Evolutionary conservation across 179 eudicot species (phyloP), one percentile per base, ranked within the genome.

Genomic region (Beta corolliflora): DNA sequence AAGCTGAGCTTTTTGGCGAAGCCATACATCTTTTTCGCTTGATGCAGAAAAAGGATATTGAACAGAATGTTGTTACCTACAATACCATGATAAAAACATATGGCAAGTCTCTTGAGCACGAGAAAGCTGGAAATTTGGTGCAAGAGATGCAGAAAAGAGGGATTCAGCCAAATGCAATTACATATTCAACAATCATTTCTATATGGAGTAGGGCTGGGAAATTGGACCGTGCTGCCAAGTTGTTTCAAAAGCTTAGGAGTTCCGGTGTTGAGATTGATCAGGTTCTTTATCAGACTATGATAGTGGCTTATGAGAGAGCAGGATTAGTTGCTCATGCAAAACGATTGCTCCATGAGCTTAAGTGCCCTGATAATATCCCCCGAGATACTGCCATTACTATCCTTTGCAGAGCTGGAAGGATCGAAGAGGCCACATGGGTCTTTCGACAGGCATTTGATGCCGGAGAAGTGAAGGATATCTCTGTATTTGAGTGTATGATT

Each of bases 341-440:
- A 80, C 90, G 98, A 16, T 81, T 95, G 77, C 90, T 95, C 8
- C 92, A 92, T 59, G 98, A 95, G 85, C 94, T 95, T 65, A 95
- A 87, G 75, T 81, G 85, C 52, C 94, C 95, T 1, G 94, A 91
- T 75, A 91, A 89, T 78, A 92, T 95, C 56, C 93, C 97, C 5
- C 84, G 92, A 69, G 98, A 88, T 56, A 94, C 93, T 19, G 97
- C 98, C 56, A 90, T 95, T 76, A 71, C 80, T 16, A 91, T 95
- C 81, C 95, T 95, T 77, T 96, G 97, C 15, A 79, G 88, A 87
- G 95, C 97, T 54, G 99, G 99, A 41, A 85, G 98, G 65, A 82
- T 92, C 63, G 98, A 95, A 78, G 99, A 95, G 87, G 99, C 98
- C 52, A 92, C 94, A 3, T 95, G 97, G 95, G 97, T 94, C 71